phyloP scores from a whole-genome alignment of 2,329 filamentous ascomycete species.

The Claviceps sp. region DNA sequence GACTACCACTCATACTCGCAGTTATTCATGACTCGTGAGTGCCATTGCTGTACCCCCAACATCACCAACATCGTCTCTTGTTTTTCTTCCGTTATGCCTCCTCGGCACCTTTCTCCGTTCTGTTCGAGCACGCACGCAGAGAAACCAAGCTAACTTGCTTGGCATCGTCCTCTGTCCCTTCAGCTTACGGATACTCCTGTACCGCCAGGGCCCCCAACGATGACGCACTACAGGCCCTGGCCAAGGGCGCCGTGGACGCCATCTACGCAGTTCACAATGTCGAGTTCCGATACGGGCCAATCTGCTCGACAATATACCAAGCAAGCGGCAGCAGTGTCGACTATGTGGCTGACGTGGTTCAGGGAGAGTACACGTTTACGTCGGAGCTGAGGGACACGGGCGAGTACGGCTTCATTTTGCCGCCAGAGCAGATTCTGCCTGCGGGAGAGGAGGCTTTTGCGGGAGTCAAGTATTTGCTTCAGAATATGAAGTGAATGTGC shows the following conservation, averaged over 20 bases:
- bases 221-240: conserved; percentile 34
- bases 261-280: neutral
- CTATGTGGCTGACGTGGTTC: conserved; percentile 28
- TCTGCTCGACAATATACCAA: neutral
- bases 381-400: conserved; percentile 24
- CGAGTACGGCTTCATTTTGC: conserved; percentile 28
- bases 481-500: conserved; percentile 22
- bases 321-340: conserved; percentile 29
- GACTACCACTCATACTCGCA: conserved; percentile 54
- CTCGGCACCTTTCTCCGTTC: neutral
- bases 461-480: conserved; percentile 45
- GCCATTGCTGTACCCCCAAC: conserved; percentile 12
- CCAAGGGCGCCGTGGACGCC: conserved; percentile 27
- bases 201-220: conserved; percentile 30
- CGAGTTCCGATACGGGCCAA: conserved; percentile 25
- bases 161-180: conserved; percentile 11
- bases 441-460: conserved; percentile 30
- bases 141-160: conserved; percentile 8
- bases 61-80: neutral
- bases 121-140: neutral
- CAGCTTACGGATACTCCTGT: conserved; percentile 47
- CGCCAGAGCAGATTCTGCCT: conserved; percentile 27
- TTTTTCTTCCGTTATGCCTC: neutral
- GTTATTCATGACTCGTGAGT: conserved; percentile 46
- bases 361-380: conserved; percentile 26